Evolutionary conservation across 129 eudicot genomes (phyloP).

Genomic region (Chrysanthemum makinoi): DNA sequence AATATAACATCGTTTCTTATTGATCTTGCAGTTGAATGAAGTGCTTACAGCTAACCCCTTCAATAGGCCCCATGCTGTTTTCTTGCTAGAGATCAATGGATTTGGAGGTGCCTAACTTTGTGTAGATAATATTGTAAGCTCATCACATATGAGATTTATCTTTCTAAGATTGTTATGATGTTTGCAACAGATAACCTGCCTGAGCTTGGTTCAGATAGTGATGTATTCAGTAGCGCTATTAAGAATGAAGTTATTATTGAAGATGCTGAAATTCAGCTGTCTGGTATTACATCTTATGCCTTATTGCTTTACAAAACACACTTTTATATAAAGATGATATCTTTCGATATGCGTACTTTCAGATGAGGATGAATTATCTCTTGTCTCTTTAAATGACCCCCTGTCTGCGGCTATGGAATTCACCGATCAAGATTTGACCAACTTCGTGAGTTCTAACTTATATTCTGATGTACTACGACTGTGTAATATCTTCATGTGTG

Average conservation of each 20-base stretch:
- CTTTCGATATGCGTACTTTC: constrained; percentile 26
- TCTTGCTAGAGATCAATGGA: constrained; percentile 67
- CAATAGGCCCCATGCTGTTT: constrained; percentile 68
- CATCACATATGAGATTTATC: not conserved
- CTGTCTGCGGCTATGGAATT: constrained; percentile 33
- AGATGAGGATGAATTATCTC: constrained; percentile 61
- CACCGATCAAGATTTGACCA: constrained; percentile 57
- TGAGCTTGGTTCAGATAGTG: constrained; percentile 33
- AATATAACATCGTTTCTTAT: constrained; percentile 12
- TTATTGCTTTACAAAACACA: constrained; percentile 2
- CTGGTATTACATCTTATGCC: constrained; percentile 45
- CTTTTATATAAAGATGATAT: constrained; percentile 4
- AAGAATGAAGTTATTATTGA: constrained; percentile 43
- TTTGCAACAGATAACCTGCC: constrained; percentile 39
- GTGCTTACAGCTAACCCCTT: constrained; percentile 86
- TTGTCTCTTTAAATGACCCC: constrained; percentile 56
- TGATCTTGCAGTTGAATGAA: constrained; percentile 69
- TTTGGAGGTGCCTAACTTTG: constrained; percentile 51
- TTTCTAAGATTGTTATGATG: not conserved
- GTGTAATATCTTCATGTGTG: constrained; percentile 10
- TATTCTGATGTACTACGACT: constrained; percentile 1
- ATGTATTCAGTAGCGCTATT: constrained; percentile 36
- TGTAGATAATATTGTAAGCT: not conserved
- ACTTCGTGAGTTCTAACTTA: constrained; percentile 60
- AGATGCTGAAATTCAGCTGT: constrained; percentile 57